Percentiles rank a stretch among this genome's conserved stretches.
phyloP scores from a whole-genome alignment of 2,329 filamentous ascomycete species.

The Tolypocladium ophioglossoides region DNA sequence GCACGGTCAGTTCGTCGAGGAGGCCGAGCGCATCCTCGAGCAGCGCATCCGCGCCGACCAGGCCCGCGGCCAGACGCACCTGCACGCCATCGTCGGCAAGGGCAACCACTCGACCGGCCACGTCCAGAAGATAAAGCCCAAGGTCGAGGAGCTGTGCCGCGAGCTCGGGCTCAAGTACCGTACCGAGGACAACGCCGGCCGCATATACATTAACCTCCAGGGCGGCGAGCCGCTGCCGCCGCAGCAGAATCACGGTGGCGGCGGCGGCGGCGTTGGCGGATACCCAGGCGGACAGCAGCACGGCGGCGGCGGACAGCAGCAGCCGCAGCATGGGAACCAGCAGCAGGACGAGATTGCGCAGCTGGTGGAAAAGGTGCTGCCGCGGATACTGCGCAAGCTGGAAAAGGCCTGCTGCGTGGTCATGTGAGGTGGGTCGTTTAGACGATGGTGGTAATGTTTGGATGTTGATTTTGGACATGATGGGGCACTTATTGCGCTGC shows the following conservation, averaged over 20 bases:
- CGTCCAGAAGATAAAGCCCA: conserved; percentile 91
- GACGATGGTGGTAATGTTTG: background rate
- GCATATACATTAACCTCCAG: conserved; percentile 79
- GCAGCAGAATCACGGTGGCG: conserved; percentile 25
- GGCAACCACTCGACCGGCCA: conserved; percentile 77
- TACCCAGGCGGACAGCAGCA: conserved; percentile 16
- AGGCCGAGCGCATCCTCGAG: conserved; percentile 85
- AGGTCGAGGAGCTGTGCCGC: conserved; percentile 76
- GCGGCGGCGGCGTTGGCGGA: conserved; percentile 22
- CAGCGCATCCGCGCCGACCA: conserved; percentile 72
- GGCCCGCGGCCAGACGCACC: conserved; percentile 62
- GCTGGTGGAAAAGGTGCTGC: conserved; percentile 48
- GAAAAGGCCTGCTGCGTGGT: conserved; percentile 62
- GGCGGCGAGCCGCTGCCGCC: conserved; percentile 53
- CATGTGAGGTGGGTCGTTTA: conserved; percentile 42
- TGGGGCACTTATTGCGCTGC: background rate
- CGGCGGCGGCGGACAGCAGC: conserved; percentile 28
- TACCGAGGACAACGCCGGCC: conserved; percentile 81
- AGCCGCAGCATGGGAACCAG: conserved; percentile 29
- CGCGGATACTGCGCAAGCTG: conserved; percentile 51
- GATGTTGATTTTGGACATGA: background rate
- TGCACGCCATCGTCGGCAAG: conserved; percentile 94
- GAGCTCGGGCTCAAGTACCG: conserved; percentile 73
- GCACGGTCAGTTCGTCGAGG: conserved; percentile 89
- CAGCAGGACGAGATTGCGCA: conserved; percentile 47